Percentiles rank a stretch among this genome's conserved stretches.
phyloP scores from a whole-genome alignment of 257 asterid species.

The Rauvolfia tetraphylla region DNA sequence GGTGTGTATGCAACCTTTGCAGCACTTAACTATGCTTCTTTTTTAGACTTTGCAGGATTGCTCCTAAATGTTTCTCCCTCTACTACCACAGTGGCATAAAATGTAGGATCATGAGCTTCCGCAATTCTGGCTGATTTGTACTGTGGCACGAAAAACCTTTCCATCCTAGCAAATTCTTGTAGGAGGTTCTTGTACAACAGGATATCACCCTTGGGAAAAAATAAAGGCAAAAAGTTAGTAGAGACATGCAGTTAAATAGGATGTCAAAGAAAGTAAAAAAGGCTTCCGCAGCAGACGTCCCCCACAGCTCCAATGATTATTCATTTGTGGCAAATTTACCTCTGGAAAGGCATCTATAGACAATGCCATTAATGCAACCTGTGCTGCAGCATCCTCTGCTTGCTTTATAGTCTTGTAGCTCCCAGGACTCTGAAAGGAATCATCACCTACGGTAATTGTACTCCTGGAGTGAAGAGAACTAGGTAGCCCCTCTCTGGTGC shows the following conservation, averaged over 20 bases:
- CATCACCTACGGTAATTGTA: slow-evolving; percentile 24
- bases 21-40: slow-evolving; percentile 46
- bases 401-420: slow-evolving; percentile 23
- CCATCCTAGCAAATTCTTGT: slow-evolving; percentile 27
- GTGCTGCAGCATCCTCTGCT: slow-evolving; percentile 47
- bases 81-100: slow-evolving; percentile 38
- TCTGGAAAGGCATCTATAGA: slow-evolving; percentile 26
- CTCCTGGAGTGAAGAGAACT: slow-evolving; percentile 25
- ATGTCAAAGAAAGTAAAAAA: neutral
- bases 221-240: neutral
- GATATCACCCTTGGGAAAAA: slow-evolving; percentile 24
- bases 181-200: slow-evolving; percentile 38
- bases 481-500: slow-evolving; percentile 16
- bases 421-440: slow-evolving; percentile 25
- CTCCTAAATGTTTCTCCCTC: slow-evolving; percentile 41
- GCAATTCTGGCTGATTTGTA: slow-evolving; percentile 28
- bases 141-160: slow-evolving; percentile 31
- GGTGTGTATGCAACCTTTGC: slow-evolving; percentile 47
- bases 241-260: neutral
- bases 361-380: slow-evolving; percentile 35
- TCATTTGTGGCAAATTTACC: slow-evolving; percentile 22
- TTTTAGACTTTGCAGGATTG: slow-evolving; percentile 34
- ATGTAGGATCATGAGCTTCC: slow-evolving; percentile 20
- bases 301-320: neutral
- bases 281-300: neutral